Percentiles rank a stretch among this genome's conserved stretches.
phyloP scores from a whole-genome alignment of 2,329 filamentous ascomycete species.

The Pseudovirgaria hyperparasitica region DNA sequence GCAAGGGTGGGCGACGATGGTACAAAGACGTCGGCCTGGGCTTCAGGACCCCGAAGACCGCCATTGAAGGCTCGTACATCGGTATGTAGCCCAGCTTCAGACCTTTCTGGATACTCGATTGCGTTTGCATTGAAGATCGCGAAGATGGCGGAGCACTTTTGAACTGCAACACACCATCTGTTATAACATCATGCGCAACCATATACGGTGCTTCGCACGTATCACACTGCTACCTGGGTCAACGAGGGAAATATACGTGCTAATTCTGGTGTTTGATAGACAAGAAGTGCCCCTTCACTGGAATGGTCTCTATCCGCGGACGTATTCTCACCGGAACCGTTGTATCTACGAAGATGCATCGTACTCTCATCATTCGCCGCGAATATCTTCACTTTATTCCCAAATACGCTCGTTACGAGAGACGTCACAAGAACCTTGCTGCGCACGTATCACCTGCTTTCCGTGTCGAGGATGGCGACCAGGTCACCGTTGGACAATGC shows the following conservation, averaged over 20 bases:
- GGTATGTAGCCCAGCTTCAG: conserved; percentile 71
- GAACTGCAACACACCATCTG: too few species aligned
- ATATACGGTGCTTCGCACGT: too few species aligned
- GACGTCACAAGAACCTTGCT: conserved; percentile 99
- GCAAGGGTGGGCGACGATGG: conserved; percentile 91
- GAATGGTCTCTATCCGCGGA: conserved; percentile 97
- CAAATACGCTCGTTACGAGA: conserved; percentile 99
- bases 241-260: too few species aligned
- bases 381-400: conserved; percentile 99
- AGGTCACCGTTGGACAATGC: conserved; percentile 99
- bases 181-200: too few species aligned
- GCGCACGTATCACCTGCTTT: conserved; percentile 98
- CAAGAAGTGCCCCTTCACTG: conserved; percentile 99
- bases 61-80: conserved; percentile 98
- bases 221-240: too few species aligned
- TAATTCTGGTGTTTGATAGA: conserved; percentile 43
- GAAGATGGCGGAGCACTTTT: conserved; percentile 18
- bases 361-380: conserved; percentile 87
- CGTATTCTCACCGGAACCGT: conserved; percentile 99
- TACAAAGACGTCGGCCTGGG: conserved; percentile 99
- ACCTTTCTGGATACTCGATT: too few species aligned
- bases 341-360: conserved; percentile 99
- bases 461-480: conserved; percentile 99
- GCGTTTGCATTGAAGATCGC: background rate
- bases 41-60: conserved; percentile 96